Evolutionary conservation across 768 basidiomycete species (phyloP).

Genomic region (Serendipita sp.): DNA sequence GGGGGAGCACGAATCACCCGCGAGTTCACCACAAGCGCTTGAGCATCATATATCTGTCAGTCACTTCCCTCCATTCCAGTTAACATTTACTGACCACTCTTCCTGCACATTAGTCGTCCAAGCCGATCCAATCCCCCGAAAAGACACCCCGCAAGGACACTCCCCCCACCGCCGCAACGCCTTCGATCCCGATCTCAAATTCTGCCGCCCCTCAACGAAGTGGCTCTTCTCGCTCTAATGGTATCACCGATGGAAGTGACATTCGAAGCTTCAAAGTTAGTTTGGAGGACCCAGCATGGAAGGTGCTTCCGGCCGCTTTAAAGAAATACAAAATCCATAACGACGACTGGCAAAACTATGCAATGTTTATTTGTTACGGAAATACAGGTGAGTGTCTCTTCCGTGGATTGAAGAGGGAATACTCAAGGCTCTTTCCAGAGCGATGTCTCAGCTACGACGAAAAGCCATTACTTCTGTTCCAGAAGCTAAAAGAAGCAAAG

Average conservation of each 20-base stretch:
- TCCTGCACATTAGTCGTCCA: neutral
- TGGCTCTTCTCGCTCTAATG: neutral
- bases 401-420: slow-evolving; percentile 27
- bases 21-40: slow-evolving; percentile 58
- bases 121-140: neutral
- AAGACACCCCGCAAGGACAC: slow-evolving; percentile 19
- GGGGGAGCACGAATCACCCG: slow-evolving; percentile 57
- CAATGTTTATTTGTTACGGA: slow-evolving; percentile 98
- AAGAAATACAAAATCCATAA: slow-evolving; percentile 99
- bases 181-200: slow-evolving; percentile 19
- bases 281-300: slow-evolving; percentile 95
- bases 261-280: slow-evolving; percentile 95
- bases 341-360: slow-evolving; percentile 98
- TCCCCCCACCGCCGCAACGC: slow-evolving; percentile 43
- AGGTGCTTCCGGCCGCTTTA: slow-evolving; percentile 90
- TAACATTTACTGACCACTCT: neutral
- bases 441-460: slow-evolving; percentile 95
- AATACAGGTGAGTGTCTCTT: slow-evolving; percentile 49
- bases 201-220: slow-evolving; percentile 6
- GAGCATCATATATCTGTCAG: slow-evolving; percentile 42
- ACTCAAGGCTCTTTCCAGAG: slow-evolving; percentile 39
- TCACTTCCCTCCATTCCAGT: neutral
- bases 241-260: slow-evolving; percentile 28
- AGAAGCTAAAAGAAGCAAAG: slow-evolving; percentile 90
- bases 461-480: slow-evolving; percentile 91